These are phyloP conservation scores for Asterella californica DNA, from an alignment of 225 moss, liverwort and hornwort genomes.

Conservation along the genomic window DNA sequence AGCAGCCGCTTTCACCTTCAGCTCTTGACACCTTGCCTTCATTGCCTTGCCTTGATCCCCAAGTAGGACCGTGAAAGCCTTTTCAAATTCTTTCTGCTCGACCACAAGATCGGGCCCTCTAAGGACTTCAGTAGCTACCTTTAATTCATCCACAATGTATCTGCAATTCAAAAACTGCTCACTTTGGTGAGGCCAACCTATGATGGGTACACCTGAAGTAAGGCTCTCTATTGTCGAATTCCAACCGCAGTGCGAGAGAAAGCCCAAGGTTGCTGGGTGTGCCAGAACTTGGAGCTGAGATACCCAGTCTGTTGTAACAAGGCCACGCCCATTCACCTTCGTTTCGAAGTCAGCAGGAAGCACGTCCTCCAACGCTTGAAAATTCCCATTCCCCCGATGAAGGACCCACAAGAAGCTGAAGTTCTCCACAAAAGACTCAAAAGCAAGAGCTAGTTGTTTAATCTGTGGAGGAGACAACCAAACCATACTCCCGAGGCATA, in stretches of 20 bases:
- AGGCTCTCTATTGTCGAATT: constrained; percentile 15
- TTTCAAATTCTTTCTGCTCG: constrained; percentile 8
- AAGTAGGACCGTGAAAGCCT: background rate
- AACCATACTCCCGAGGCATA: constrained; percentile 17
- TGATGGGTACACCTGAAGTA: constrained; percentile 14
- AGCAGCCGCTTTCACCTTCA: constrained; percentile 16
- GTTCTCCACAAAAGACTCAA: constrained; percentile 4
- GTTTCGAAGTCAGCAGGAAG: constrained; percentile 15
- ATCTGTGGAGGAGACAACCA: constrained; percentile 9
- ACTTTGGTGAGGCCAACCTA: constrained; percentile 10
- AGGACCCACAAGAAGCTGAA: constrained; percentile 27
- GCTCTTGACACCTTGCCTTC: background rate
- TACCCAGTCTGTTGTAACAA: constrained; percentile 16
- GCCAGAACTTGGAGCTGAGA: constrained; percentile 25
- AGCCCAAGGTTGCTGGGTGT: background rate
- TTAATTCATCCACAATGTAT: constrained; percentile 15
- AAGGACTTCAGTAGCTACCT: constrained; percentile 5
- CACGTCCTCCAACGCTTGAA: constrained; percentile 5
- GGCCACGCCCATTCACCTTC: constrained; percentile 1
- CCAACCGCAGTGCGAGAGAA: constrained; percentile 27
- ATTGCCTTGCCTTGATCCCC: constrained; percentile 11
- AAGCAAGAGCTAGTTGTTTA: constrained; percentile 9
- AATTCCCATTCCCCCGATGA: background rate
- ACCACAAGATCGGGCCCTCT: background rate
- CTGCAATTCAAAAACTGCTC: constrained; percentile 29